Percentiles rank a stretch among this genome's conserved stretches.
Evolutionary conservation across 345 rosid species (phyloP).

Genomic region (Populus davidiana): DNA sequence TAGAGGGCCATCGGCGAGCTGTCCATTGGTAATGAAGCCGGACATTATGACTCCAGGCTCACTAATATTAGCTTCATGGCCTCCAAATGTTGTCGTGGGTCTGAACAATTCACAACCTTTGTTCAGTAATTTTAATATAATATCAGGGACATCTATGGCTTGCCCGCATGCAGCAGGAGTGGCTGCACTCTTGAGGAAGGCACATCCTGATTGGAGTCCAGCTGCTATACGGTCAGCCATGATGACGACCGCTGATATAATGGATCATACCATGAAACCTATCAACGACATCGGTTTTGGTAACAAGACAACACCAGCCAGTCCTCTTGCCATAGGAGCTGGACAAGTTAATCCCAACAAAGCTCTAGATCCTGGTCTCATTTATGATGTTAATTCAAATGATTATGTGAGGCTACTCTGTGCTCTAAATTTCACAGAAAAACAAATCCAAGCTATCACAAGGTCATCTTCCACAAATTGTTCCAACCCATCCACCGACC

Average conservation of each 20-base stretch:
- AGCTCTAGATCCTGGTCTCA: constrained; percentile 56
- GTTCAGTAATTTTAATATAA: constrained; percentile 36
- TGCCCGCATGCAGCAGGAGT: constrained; percentile 56
- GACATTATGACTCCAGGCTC: constrained; percentile 54
- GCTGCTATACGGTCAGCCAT: constrained; percentile 61
- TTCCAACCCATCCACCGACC: constrained; percentile 39
- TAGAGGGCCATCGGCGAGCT: constrained; percentile 56
- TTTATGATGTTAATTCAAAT: constrained; percentile 38
- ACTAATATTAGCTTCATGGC: constrained; percentile 52
- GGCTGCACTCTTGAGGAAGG: constrained; percentile 46
- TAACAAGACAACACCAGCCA: constrained; percentile 20
- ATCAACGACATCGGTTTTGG: constrained; percentile 23
- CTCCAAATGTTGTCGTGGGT: constrained; percentile 20
- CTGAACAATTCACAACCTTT: constrained; percentile 5
- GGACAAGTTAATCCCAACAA: constrained; percentile 55
- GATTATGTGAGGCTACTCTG: constrained; percentile 51
- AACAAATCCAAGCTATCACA: constrained; percentile 48
- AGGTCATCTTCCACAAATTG: constrained; percentile 37
- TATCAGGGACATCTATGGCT: constrained; percentile 60
- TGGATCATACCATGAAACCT: constrained; percentile 25
- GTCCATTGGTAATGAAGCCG: constrained; percentile 51
- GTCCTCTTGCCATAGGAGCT: constrained; percentile 51
- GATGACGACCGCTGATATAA: constrained; percentile 45
- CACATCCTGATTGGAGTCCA: constrained; percentile 56
- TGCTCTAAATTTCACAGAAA: constrained; percentile 39